Base-by-base conservation (phyloP, 805 yeast species). In the Saccharomycopsis microspora region DNA sequence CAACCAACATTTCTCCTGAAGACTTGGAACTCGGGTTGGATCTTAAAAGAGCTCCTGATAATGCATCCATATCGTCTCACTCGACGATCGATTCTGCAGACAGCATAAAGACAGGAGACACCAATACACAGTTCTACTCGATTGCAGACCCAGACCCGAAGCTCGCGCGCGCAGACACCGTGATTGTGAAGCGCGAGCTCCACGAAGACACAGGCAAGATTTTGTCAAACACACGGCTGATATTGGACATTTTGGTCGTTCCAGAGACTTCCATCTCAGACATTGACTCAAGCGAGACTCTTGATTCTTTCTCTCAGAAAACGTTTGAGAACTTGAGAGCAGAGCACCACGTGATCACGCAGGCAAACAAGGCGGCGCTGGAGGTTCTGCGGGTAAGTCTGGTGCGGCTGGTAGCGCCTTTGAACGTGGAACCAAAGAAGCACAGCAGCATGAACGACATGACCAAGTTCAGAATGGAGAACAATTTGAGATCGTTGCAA, bases 111-210 rank as follows among this genome's bases (percentile, higher is more conserved):
- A 50, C 53, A 31, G 40, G 45, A 5, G 50, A 50, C 19, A 30
- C 41, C 3, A 46, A 49, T 31, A 48, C 51, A 5, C 40, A 48
- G 9, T 50, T 40, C 37, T 50, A 50, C 38, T 50, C 53, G n/a
- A 43, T 50, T 19, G 46, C 7, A 2, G 44, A 47, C 27, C 10
- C 36, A 28, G 6, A 5, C n/a, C 30, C 19, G 19, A 19, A 19
- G 19, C 19, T 34, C 10, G 36, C n/a, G 8, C 36, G 36, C 36
- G n/a, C 10, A 19, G 42, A 39, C 29, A 46, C 51, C 7, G 51
- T 50, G 9, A 32, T 50, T 27, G 37, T 47, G 41, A 50, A 47
- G 11, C 39, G 41, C 34, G 48, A 50, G 10, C 35, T 10, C 36
- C 47, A 44, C 32, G 41, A 46, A 9, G 41, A 35, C 11, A 6